phyloP scores from a whole-genome alignment of 1,139 yeast species.

The Geotrichum siamense region DNA sequence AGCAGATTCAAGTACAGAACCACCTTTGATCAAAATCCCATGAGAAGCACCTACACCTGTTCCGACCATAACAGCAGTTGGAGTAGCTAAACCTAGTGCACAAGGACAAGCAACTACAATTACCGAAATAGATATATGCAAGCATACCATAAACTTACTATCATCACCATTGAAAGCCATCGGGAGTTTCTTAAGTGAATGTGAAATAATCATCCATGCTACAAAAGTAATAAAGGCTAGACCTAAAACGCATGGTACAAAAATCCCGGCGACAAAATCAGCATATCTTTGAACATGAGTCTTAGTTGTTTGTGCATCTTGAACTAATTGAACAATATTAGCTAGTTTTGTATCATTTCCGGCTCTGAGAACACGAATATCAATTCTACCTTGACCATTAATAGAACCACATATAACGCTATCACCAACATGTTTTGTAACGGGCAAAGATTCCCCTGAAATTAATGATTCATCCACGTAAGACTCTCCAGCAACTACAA shows the following conservation, averaged over 20 bases:
- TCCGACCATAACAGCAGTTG: conserved; percentile 98
- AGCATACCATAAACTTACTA: conserved; percentile 60
- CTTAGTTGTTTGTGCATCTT: conserved; percentile 77
- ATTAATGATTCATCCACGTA: conserved; percentile 82
- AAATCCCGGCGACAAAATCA: conserved; percentile 74
- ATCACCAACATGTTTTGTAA: conserved; percentile 54
- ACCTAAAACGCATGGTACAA: conserved; percentile 68
- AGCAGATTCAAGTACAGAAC: conserved; percentile 76
- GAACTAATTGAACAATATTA: conserved; percentile 78
- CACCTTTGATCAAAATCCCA: conserved; percentile 91
- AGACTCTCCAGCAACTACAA: conserved; percentile 64
- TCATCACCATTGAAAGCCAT: conserved; percentile 46
- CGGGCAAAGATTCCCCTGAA: conserved; percentile 85
- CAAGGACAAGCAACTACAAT: conserved; percentile 98
- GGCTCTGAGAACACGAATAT: conserved; percentile 57
- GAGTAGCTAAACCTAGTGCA: conserved; percentile 94
- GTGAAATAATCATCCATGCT: conserved; percentile 53
- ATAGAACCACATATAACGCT: conserved; percentile 83
- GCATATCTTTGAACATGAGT: conserved; percentile 91
- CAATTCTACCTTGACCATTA: conserved; percentile 69
- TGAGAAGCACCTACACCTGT: conserved; percentile 90
- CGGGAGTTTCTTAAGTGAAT: conserved; percentile 44
- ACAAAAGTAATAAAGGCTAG: conserved; percentile 59
- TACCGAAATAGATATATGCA: conserved; percentile 84
- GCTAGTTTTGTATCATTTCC: conserved; percentile 84